Evolutionary conservation across 2,329 filamentous ascomycete species (phyloP).

Genomic region (Colletotrichum chlorophyti): DNA sequence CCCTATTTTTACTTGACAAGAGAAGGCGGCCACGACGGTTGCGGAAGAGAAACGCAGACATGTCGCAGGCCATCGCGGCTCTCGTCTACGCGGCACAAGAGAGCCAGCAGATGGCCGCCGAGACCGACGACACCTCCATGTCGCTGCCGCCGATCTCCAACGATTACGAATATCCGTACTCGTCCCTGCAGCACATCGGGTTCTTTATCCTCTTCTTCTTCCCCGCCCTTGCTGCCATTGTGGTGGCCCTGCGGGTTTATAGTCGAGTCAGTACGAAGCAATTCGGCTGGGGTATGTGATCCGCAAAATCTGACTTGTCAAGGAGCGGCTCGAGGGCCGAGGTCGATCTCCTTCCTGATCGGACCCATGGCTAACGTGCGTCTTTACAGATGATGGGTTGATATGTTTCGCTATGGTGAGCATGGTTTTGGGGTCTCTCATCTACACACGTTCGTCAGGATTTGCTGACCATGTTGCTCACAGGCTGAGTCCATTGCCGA

Average conservation of each 20-base stretch:
- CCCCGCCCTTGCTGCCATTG: conserved; percentile 4
- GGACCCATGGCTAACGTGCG: not conserved
- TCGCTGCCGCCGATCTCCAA: conserved; percentile 9
- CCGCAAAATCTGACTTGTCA: not conserved
- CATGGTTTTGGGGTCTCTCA: too few relatives aligned
- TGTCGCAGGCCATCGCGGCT: conserved; percentile 19
- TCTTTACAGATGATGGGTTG: conserved; percentile 11
- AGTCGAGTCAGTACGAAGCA: conserved; percentile 22
- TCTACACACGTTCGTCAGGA: accelerated
- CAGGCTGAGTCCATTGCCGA: conserved; percentile 22
- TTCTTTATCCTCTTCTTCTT: conserved; percentile 25
- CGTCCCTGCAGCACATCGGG: conserved; percentile 10
- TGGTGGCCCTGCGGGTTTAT: conserved; percentile 18
- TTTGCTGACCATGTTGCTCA: not conserved
- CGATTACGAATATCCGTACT: conserved; percentile 20
- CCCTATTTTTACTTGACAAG: not conserved
- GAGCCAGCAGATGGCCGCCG: not conserved
- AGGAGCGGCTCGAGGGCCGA: not conserved
- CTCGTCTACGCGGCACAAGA: conserved; percentile 19
- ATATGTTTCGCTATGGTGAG: conserved; percentile 24
- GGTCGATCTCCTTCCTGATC: not conserved
- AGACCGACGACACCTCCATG: not conserved
- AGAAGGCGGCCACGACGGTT: not conserved
- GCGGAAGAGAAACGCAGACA: not conserved
- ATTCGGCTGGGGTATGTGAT: conserved; percentile 21